Base-by-base conservation (phyloP, 495 filamentous ascomycete genomes). In the Podospora pseudocomata region DNA sequence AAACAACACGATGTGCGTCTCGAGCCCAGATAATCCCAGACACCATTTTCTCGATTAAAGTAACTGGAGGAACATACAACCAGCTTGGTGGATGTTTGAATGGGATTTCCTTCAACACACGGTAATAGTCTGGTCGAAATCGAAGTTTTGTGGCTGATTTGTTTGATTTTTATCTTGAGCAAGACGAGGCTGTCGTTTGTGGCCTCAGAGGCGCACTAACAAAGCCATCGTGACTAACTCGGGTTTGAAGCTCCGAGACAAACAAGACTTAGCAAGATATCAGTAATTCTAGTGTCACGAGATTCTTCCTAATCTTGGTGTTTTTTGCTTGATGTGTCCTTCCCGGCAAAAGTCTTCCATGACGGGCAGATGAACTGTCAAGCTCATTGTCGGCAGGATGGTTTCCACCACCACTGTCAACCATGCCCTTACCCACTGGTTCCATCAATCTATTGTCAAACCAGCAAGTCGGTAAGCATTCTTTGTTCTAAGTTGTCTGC, bases 121-220 rank as follows among this genome's bases (percentile, higher is more conserved):
- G 6, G 15, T 49, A 11, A 11, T 13, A 49, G 7, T 49, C 13
- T 49, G 39, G 7, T 49, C 39, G 15, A 49, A 16, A 15, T 54
- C 27, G 63, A 39, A 30, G 16, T 19, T 44, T 58, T 68, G 55
- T 58, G 19, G 55, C n/a, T 9, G 55, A 58, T 58, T 58, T 58
- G 55, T 63, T 32, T 65, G 54, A 65, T 65, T 65, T 53, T 28
- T 49, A 49, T 49, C 39, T 11, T 16, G 39, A 11, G 15, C 39
- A 49, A 49, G 5, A 2, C 39, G 39, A 49, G 39, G 39, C 39
- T 49, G 13, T 11, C 6, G 39, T 49, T 49, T 49, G 39, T 11
- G 39, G 39, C 39, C 9, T 49, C 15, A 13, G 9, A 16, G 39
- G 5, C 39, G 39, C 39, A 49, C 9, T 13, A 49, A 16, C 39